A percentile compares a stretch with the other conserved stretches of the same genome.
phyloP scores from a whole-genome alignment of 768 basidiomycete species.

The Boletus pseudopeckii region DNA sequence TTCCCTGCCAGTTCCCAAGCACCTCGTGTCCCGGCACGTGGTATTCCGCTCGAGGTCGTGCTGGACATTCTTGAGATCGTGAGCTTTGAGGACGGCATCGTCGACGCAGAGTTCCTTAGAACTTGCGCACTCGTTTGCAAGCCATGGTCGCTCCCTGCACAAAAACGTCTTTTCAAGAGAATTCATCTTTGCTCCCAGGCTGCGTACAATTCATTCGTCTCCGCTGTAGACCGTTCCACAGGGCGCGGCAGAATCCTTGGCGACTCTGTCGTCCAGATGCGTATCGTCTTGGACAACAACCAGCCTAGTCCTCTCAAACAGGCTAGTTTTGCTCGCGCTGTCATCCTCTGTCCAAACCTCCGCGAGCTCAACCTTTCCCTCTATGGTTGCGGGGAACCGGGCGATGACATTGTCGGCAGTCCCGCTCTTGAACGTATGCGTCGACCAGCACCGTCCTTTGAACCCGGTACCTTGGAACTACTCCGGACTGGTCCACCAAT shows the following conservation, averaged over 20 bases:
- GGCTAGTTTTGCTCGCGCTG: slow-evolving; percentile 54
- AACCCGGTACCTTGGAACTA: slow-evolving; percentile 46
- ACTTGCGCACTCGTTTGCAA: slow-evolving; percentile 62
- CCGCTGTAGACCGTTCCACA: slow-evolving; percentile 46
- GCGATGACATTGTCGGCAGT: slow-evolving; percentile 47
- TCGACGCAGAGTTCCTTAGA: slow-evolving; percentile 42
- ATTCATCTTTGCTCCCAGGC: slow-evolving; percentile 52
- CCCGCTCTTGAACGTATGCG: slow-evolving; percentile 46
- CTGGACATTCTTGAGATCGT: slow-evolving; percentile 60
- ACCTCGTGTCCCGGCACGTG: slow-evolving; percentile 24
- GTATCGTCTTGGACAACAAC: slow-evolving; percentile 61
- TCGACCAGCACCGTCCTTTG: slow-evolving; percentile 52
- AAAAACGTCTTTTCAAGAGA: slow-evolving; percentile 60
- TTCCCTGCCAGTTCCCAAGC: slow-evolving; percentile 10
- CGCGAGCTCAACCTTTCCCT: slow-evolving; percentile 52
- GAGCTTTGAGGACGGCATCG: slow-evolving; percentile 37
- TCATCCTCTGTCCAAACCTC: slow-evolving; percentile 58
- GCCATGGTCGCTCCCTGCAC: slow-evolving; percentile 61
- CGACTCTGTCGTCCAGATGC: slow-evolving; percentile 51
- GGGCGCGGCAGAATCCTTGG: slow-evolving; percentile 48
- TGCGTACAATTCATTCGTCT: slow-evolving; percentile 52
- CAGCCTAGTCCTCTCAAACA: slow-evolving; percentile 58
- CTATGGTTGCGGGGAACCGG: slow-evolving; percentile 55
- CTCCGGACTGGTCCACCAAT: slow-evolving; percentile 55
- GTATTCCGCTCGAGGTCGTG: slow-evolving; percentile 62